Evolutionary conservation across 192 early-diverging fungal species (phyloP), one percentile per base, ranked within the genome.

Genomic region (Phycomyces nitens): DNA sequence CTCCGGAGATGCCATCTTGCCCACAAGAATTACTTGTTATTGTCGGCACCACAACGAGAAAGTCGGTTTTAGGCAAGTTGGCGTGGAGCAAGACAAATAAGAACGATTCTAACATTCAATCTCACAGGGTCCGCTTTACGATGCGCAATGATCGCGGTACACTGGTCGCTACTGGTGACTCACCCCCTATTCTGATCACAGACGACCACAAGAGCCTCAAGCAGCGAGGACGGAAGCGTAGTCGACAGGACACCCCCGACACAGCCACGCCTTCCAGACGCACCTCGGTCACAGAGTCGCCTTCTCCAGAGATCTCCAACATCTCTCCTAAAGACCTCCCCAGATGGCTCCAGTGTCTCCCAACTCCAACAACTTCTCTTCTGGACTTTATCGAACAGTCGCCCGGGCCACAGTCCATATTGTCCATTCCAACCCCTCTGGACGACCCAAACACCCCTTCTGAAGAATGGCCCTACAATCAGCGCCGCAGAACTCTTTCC

Each of bases 21-120:
- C 95, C 27, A 92, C 93, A 20, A 82, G 95, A 43, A 94, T 98
- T 59, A 96, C 95, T 6, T 98, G 95, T 79, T 98, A 98, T 70
- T 96, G 94, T 78, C 83, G 95, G 1, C 95, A 98, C 65, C 94
- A 96, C 73, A 82, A 86, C 73, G 95, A 98, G 66, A 96, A 95
- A 78, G 74, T 86, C 7, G 95, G 95, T 5, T 98, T 98, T 72
- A 94, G 86, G 76, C 74, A 74, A 59, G 44, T 51, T 1, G 20
- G 5, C 53, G 44, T 47, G 18, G 44, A 47, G 12, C 3, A 47
- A 47, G 39, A 43, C 5, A 26, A 34, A 34, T 34, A 34, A 34
- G 7, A 34, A 34, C 2, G 3, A 34, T 34, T 34, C 7, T 34
- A 7, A 58, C 44, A 34, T 24, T 56, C n/a, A 55, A 23, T 38